Conservation (phyloP, 345 rosid species). For the Eucalyptus globulus region DNA sequence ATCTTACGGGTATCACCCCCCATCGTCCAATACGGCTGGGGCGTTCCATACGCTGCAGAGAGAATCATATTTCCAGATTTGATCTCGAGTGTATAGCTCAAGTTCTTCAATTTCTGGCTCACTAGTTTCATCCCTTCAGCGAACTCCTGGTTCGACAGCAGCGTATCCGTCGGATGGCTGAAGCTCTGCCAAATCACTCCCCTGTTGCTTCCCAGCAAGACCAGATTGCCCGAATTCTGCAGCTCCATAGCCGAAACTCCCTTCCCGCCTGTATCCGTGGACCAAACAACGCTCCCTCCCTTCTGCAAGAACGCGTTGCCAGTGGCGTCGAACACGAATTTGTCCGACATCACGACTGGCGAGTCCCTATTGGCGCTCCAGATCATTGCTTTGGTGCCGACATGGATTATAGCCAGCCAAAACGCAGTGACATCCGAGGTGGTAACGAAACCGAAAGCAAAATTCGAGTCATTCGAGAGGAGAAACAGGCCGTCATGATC, state of each 20-base stretch:
- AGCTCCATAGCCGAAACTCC: slow-evolving; percentile 24
- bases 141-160: slow-evolving; percentile 26
- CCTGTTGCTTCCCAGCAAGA: slow-evolving; percentile 12
- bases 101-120: slow-evolving; percentile 1
- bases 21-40: slow-evolving; percentile 44
- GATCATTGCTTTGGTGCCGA: slow-evolving; percentile 2
- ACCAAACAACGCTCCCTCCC: slow-evolving; percentile 22
- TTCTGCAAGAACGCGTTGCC: slow-evolving; percentile 26
- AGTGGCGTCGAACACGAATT: slow-evolving; percentile 20
- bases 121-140: slow-evolving; percentile 19
- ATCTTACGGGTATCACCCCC: slow-evolving; percentile 11
- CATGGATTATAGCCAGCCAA: slow-evolving; percentile 17
- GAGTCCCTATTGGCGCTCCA: slow-evolving; percentile 41
- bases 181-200: slow-evolving; percentile 45
- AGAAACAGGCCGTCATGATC: slow-evolving; percentile 27
- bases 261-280: slow-evolving; percentile 17
- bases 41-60: slow-evolving; percentile 20
- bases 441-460: slow-evolving; percentile 27
- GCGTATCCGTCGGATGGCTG: slow-evolving; percentile 29
- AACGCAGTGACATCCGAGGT: slow-evolving; percentile 7
- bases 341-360: slow-evolving; percentile 11
- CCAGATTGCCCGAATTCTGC: slow-evolving; percentile 40
- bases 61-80: slow-evolving; percentile 18
- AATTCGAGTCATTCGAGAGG: slow-evolving; percentile 16
- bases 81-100: slow-evolving; percentile 21